These are phyloP conservation scores for Cladorrhinum sp. DNA, from an alignment of 2,329 filamentous ascomycete genomes.

Conservation along the genomic window DNA sequence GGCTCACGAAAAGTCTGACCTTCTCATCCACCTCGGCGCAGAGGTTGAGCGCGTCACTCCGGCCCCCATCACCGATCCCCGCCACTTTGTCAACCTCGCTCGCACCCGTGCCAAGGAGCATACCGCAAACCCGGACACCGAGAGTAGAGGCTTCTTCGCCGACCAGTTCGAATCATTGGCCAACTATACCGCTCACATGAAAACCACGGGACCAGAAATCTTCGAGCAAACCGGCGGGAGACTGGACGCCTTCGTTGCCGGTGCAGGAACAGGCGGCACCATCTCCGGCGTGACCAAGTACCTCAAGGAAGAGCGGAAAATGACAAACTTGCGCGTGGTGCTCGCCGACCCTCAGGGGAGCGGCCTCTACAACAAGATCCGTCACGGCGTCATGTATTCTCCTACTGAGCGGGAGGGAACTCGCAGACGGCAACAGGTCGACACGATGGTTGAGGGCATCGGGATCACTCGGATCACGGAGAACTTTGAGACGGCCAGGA, in stretches of 20 bases:
- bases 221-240: slow-evolving; percentile 69
- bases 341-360: slow-evolving; percentile 93
- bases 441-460: slow-evolving; percentile 93
- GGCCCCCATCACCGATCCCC: slow-evolving; percentile 87
- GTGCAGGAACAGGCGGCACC: slow-evolving; percentile 92
- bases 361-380: slow-evolving; percentile 86
- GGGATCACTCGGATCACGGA: slow-evolving; percentile 92
- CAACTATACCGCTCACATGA: slow-evolving; percentile 83
- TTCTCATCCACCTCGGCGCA: slow-evolving; percentile 85
- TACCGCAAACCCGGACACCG: slow-evolving; percentile 50
- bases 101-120: slow-evolving; percentile 73
- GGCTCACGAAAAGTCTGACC: slow-evolving; percentile 80
- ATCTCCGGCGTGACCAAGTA: slow-evolving; percentile 82
- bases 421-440: slow-evolving; percentile 82
- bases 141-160: slow-evolving; percentile 83
- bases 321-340: slow-evolving; percentile 65
- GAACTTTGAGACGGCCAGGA: slow-evolving; percentile 85
- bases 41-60: slow-evolving; percentile 88
- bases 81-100: slow-evolving; percentile 93
- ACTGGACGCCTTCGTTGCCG: slow-evolving; percentile 85
- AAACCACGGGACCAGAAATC: slow-evolving; percentile 86
- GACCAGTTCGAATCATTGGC: slow-evolving; percentile 93
- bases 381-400: slow-evolving; percentile 95
- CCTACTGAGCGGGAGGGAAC: slow-evolving; percentile 87
- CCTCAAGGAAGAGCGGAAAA: slow-evolving; percentile 65